Evolutionary conservation across 2,329 filamentous ascomycete genomes (phyloP), one percentile per base, ranked within the genome.

Genomic region (Metarhizium album): DNA sequence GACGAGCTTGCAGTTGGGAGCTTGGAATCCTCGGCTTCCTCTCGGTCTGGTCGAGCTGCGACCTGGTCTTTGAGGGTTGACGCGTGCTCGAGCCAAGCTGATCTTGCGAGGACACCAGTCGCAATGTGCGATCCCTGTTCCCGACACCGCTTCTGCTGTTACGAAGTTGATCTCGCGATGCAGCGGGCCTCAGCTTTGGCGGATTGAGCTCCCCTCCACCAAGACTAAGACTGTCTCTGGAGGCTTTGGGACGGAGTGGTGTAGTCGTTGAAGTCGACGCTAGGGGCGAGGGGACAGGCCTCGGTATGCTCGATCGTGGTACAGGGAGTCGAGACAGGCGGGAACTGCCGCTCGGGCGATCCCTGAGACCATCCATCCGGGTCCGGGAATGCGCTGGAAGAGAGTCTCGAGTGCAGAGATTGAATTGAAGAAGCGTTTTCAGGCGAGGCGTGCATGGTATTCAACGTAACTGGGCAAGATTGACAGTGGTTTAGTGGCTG

Each of bases 151-250:
- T 57, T 42, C 57, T 51, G 46, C 56, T 57, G 4, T 62, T 49
- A 22, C 62, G 63, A 35, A 73, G 61, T 53, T 65, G 70, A 52
- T 67, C 67, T 49, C 69, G 64, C 3, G 73, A 72, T 45, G 67
- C 49, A n/a, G 68, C 60, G 24, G 67, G 53, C 29, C 72, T 68
- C 13, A 74, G 62, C 49, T 69, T 69, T 16, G 71, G 68, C 45
- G 66, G 67, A 52, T 66, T 66, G 42, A 72, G 55, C 27, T 69
- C 66, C 20, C 59, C 59, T 42, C 50, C 56, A 5, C 54, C 50
- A 7, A 57, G 49, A 20, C 38, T 42, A 7, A 57, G 49, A 20
- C 38, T 42, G 23, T 52, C 49, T 27, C 47, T 40, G 9, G 47
- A 52, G n/a, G 40, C n/a, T 43, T 31, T 46, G 6, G 49, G 6